A percentile compares a stretch with the other conserved stretches of the same genome.
Evolutionary conservation across 306 rosid species (phyloP).

Genomic region (Fragaria vesca): DNA sequence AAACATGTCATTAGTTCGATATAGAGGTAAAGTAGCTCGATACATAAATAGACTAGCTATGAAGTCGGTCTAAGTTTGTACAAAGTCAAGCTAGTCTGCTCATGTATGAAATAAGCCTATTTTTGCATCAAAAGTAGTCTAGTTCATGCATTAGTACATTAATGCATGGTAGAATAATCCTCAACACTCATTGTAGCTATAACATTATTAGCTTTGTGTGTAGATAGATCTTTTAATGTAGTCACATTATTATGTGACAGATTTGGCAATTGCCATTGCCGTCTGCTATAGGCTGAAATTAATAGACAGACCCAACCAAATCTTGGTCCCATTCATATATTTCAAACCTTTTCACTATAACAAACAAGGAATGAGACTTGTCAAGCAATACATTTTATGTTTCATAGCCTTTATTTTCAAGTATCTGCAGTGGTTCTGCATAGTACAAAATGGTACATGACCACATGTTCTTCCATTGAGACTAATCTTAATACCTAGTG

Average conservation of each 20-base stretch:
- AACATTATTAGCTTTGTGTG: background rate
- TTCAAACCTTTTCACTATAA: background rate
- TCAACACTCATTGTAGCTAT: background rate
- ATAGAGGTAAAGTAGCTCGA: too few relatives aligned
- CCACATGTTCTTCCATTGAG: background rate
- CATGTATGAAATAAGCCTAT: too few relatives aligned
- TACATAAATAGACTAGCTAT: too few relatives aligned
- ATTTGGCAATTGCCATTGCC: background rate
- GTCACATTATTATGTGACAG: background rate
- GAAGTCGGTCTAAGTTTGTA: too few relatives aligned
- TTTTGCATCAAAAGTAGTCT: background rate
- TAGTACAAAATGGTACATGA: background rate
- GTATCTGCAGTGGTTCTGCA: background rate
- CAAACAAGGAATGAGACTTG: background rate
- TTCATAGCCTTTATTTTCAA: background rate
- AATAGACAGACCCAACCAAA: slow-evolving; percentile 2
- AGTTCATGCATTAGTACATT: too few relatives aligned
- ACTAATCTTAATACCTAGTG: background rate
- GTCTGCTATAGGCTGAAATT: background rate
- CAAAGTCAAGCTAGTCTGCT: too few relatives aligned
- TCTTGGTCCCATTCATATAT: slow-evolving; percentile 7
- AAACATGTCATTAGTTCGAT: too few relatives aligned
- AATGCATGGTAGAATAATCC: too few relatives aligned
- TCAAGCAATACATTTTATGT: background rate
- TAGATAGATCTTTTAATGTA: background rate